Conservation (phyloP, 2,329 filamentous ascomycete species). For the Dothidotthia symphoricarpi region DNA sequence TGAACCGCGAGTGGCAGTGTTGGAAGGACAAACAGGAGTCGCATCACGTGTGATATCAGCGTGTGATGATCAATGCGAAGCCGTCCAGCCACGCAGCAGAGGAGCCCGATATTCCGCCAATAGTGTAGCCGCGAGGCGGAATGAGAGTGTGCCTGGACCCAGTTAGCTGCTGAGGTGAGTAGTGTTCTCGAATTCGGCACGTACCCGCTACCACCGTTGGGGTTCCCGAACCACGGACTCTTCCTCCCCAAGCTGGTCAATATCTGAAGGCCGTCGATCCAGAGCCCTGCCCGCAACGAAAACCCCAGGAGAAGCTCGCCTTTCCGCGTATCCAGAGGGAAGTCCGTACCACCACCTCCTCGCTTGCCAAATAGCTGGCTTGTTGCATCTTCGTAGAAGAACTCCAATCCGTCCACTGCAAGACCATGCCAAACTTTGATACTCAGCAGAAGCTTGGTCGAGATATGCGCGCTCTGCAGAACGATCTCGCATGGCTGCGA, state of each 20-base stretch:
- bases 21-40: too few relatives aligned
- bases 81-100: constrained; percentile 80
- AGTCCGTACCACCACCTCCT: constrained; percentile 68
- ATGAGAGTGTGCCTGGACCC: constrained; percentile 75
- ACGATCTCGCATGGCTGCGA: constrained; percentile 70
- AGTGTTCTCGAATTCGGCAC: constrained; percentile 41
- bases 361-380: constrained; percentile 83
- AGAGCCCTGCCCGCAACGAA: constrained; percentile 72
- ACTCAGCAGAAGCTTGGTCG: constrained; percentile 70
- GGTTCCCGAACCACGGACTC: constrained; percentile 81
- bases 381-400: constrained; percentile 84
- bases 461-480: constrained; percentile 62
- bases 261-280: constrained; percentile 87
- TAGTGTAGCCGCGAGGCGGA: constrained; percentile 81
- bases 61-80: constrained; percentile 76
- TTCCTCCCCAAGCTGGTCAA: constrained; percentile 84
- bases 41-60: constrained; percentile 47
- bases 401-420: constrained; percentile 83
- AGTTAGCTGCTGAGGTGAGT: constrained; percentile 21
- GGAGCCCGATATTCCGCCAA: constrained; percentile 84
- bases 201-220: constrained; percentile 76
- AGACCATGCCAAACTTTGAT: constrained; percentile 75
- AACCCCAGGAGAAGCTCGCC: constrained; percentile 90
- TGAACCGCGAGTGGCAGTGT: too few relatives aligned
- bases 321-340: constrained; percentile 77